Evolutionary conservation across 2,329 filamentous ascomycete species (phyloP), one percentile per base, ranked within the genome.

Genomic region (Pseudocercospora eumusae): DNA sequence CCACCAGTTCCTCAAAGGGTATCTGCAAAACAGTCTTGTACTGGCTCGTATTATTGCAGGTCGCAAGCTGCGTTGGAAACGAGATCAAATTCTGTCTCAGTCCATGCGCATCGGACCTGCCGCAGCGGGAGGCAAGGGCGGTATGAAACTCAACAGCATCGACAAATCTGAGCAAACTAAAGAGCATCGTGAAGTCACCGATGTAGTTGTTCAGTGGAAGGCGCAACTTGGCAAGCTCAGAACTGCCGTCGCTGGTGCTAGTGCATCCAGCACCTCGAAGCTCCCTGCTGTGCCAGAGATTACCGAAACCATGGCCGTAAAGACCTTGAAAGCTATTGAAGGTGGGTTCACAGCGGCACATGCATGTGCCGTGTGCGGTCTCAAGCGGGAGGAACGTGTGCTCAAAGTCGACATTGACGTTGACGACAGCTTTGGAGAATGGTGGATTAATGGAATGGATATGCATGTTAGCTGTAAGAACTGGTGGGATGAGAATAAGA

Each of bases 361-460:
- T 75, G 81, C 88, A 0, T 98, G 93, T 77, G 84, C 93, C 56
- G 80, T 98, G 31, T 98, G 93, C 75, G 93, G 93, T 0, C 77
- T 98, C 66, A 95, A 91, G 78, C 82, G 93, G 66, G 92, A 96
- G 44, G 93, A 98, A 78, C 84, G 93, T 55, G 82, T 97, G 10
- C 76, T 79, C 20, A 91, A 88, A 71, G 84, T 95, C 33, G 92
- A 96, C 71, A 80, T 87, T 57, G 83, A 88, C 25, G 86, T 96
- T 8, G 88, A 93, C 70, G 93, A 98, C 75, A 92, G 90, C 74
- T 97, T 97, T 80, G 92, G 92, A 11, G 93, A 98, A 79, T 98
- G 92, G 91, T 98, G 93, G 93, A 82, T 89, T 45, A 92, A 97
- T 50, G 88, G 79, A 44, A 73, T 77, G 60, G 79, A 76, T 58